A percentile compares a stretch with the other conserved stretches of the same genome.
Conservation (phyloP, 139 green algal genomes). For the Coelastrella sp. region DNA sequence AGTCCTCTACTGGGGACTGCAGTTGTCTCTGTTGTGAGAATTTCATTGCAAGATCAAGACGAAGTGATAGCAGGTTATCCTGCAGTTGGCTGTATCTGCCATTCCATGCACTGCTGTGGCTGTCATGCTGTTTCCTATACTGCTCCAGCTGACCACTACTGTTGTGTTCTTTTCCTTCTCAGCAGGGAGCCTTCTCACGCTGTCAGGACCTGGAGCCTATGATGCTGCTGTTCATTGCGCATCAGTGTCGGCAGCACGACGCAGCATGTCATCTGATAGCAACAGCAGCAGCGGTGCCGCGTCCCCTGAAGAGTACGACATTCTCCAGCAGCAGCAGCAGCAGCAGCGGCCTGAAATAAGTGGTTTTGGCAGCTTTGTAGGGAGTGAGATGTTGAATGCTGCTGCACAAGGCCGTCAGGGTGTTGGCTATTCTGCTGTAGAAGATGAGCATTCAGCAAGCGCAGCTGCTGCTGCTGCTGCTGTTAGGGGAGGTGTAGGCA, state of each 20-base stretch:
- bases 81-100: neutral
- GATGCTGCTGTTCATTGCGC: conserved; percentile 93
- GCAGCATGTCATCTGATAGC: conserved; percentile 33
- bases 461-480: too few relatives aligned
- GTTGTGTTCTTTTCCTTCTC: conserved; percentile 14
- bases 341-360: neutral
- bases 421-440: too few relatives aligned
- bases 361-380: neutral
- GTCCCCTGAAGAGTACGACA: too few relatives aligned
- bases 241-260: conserved; percentile 84
- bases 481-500: too few relatives aligned
- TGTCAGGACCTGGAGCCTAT: conserved; percentile 88
- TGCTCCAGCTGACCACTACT: neutral
- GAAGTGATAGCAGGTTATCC: neutral
- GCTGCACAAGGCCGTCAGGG: too few relatives aligned
- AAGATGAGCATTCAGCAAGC: too few relatives aligned
- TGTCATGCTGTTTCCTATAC: neutral
- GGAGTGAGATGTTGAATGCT: too few relatives aligned
- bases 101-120: neutral
- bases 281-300: neutral
- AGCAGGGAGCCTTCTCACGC: conserved; percentile 80
- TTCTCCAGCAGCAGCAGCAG: conserved; percentile 1
- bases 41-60: too few relatives aligned
- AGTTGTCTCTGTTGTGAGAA: too few relatives aligned
- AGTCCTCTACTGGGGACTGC: too few relatives aligned